phyloP scores from a whole-genome alignment of 352 stramenopile genomes.

The Phytophthora fragariae region DNA sequence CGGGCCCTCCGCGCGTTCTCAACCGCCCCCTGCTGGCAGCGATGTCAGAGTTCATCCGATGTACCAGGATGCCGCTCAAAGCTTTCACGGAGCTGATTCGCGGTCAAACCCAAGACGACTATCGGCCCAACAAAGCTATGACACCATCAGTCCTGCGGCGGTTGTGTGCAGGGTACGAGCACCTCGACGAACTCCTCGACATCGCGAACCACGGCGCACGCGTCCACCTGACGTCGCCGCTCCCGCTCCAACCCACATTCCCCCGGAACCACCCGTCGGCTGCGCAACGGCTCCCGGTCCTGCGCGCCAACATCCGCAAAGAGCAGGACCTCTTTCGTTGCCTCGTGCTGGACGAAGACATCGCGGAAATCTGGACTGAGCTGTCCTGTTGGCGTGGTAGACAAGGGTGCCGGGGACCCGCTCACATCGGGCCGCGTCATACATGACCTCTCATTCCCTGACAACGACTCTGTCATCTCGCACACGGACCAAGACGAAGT shows the following conservation, averaged over 20 bases:
- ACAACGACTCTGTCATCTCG: slow-evolving; percentile 15
- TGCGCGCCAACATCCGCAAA: slow-evolving; percentile 12
- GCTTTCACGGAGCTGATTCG: slow-evolving; percentile 8
- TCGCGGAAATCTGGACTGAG: slow-evolving; percentile 12
- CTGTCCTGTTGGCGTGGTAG: slow-evolving; percentile 23
- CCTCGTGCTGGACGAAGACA: slow-evolving; percentile 5
- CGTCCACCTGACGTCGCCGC: neutral
- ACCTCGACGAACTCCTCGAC: too few relatives aligned
- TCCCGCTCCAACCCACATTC: neutral
- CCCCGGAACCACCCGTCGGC: slow-evolving; percentile 4
- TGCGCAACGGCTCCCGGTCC: neutral
- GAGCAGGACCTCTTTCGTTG: slow-evolving; percentile 3
- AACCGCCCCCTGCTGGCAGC: neutral
- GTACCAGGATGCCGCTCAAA: neutral
- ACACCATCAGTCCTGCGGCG: neutral
- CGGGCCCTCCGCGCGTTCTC: neutral
- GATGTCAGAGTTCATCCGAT: slow-evolving; percentile 2
- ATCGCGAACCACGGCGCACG: neutral
- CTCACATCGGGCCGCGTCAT: slow-evolving; percentile 10
- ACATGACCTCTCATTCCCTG: slow-evolving; percentile 27
- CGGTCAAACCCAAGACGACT: neutral
- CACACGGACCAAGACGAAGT: slow-evolving; percentile 1
- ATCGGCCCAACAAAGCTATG: slow-evolving; percentile 10
- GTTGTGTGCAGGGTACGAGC: too few relatives aligned
- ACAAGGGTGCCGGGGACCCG: slow-evolving; percentile 11